Conservation (phyloP, 2,329 filamentous ascomycete species). For the Coniochaeta hoffmannii region DNA sequence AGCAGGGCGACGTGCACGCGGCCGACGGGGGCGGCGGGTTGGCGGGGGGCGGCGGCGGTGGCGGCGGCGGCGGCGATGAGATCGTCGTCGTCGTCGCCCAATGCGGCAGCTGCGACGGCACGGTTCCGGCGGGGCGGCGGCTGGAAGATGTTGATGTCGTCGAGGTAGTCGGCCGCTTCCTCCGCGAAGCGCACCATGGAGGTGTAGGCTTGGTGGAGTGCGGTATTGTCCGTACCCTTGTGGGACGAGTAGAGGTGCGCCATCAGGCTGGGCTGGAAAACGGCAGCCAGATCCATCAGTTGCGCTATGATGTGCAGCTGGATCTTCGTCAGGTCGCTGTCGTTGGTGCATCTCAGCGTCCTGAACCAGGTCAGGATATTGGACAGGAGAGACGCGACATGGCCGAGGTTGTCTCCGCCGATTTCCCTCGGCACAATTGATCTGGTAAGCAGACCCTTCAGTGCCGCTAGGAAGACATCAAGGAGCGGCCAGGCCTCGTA, state of each 20-base stretch:
- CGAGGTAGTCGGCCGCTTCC: not conserved
- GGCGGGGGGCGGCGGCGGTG: not conserved
- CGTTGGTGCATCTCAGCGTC: constrained; percentile 2
- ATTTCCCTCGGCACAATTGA: constrained; percentile 30
- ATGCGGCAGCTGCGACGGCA: not conserved
- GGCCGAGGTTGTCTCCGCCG: constrained; percentile 21
- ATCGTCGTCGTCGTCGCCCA: not conserved
- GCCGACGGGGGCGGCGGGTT: not conserved
- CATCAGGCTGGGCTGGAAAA: constrained; percentile 12
- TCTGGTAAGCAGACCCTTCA: constrained; percentile 27
- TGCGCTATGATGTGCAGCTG: constrained; percentile 18
- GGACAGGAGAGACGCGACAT: constrained; percentile 24
- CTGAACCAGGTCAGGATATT: constrained; percentile 17
- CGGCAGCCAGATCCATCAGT: constrained; percentile 10
- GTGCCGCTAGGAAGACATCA: constrained; percentile 39
- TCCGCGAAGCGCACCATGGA: constrained; percentile 5
- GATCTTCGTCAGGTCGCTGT: constrained; percentile 7
- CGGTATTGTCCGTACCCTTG: not conserved
- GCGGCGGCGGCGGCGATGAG: not conserved
- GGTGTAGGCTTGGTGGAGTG: constrained; percentile 1
- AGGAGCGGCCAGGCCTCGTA: constrained; percentile 38
- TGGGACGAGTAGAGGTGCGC: constrained; percentile 5
- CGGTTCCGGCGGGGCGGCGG: not conserved
- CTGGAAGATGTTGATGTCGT: not conserved
- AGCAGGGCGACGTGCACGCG: constrained; percentile 3